Evolutionary conservation across 768 basidiomycete species (phyloP).

Genomic region (Phylloporus rhodoxanthus): DNA sequence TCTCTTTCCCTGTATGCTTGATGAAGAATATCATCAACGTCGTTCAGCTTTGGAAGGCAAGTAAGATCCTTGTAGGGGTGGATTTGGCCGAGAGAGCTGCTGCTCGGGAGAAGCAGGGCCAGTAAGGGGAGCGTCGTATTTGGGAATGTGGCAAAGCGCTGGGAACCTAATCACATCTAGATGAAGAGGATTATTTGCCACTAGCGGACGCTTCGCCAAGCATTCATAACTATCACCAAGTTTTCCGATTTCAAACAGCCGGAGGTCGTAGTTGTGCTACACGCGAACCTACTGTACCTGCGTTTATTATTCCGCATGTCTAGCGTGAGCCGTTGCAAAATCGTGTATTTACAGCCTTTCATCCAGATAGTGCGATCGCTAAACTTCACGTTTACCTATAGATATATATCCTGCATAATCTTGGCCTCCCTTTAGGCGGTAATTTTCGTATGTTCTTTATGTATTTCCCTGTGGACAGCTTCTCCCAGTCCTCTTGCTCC

Average conservation of each 20-base stretch:
- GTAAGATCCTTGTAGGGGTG: constrained; percentile 89
- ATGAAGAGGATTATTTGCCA: constrained; percentile 5
- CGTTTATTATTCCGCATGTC: constrained; percentile 5
- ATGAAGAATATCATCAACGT: constrained; percentile 90
- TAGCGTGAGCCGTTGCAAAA: constrained; percentile 7
- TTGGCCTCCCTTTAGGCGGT: neutral
- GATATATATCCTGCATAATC: constrained; percentile 13
- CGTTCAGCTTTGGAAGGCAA: constrained; percentile 98
- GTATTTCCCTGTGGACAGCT: neutral
- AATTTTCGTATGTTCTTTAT: neutral
- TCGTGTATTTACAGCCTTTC: constrained; percentile 9
- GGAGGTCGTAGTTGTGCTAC: constrained; percentile 3
- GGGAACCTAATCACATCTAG: constrained; percentile 12
- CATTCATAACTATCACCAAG: constrained; percentile 11
- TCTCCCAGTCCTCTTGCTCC: neutral
- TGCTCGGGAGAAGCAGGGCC: constrained; percentile 38
- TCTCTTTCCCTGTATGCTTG: constrained; percentile 62
- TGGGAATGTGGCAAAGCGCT: neutral
- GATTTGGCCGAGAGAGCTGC: constrained; percentile 81
- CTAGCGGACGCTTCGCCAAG: constrained; percentile 3
- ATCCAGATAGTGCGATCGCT: constrained; percentile 1
- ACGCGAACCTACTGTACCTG: constrained; percentile 6
- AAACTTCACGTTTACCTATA: constrained; percentile 9
- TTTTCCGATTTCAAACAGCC: neutral
- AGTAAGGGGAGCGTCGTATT: constrained; percentile 4